phyloP scores from a whole-genome alignment of 805 yeast genomes.

The Scheffersomyces lignosus region DNA sequence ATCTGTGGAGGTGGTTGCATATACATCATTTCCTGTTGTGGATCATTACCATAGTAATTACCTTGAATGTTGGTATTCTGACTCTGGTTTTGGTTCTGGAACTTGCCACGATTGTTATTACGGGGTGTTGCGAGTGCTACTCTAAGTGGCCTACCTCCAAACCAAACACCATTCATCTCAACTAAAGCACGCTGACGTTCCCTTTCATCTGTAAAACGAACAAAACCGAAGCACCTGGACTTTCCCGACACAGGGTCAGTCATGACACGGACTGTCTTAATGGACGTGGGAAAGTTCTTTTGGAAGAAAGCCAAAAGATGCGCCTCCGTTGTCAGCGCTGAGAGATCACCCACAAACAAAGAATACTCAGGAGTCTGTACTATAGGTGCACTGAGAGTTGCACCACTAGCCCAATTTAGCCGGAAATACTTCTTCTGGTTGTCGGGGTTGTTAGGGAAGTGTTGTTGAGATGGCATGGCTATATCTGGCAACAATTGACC shows the following conservation, averaged over 20 bases:
- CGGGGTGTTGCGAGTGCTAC: slow-evolving; percentile 82
- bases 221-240: slow-evolving; percentile 80
- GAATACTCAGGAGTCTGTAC: slow-evolving; percentile 76
- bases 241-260: slow-evolving; percentile 80
- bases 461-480: slow-evolving; percentile 45
- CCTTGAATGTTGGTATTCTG: background rate
- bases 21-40: slow-evolving; percentile 15
- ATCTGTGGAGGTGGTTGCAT: slow-evolving; percentile 13
- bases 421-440: slow-evolving; percentile 63
- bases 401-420: slow-evolving; percentile 83
- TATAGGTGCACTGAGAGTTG: slow-evolving; percentile 69
- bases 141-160: slow-evolving; percentile 73
- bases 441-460: slow-evolving; percentile 41
- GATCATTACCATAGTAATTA: slow-evolving; percentile 1
- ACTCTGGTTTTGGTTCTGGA: background rate
- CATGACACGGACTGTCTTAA: slow-evolving; percentile 82
- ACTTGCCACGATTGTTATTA: slow-evolving; percentile 15
- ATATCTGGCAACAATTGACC: slow-evolving; percentile 64
- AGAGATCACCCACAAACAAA: slow-evolving; percentile 78
- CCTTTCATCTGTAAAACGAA: slow-evolving; percentile 67
- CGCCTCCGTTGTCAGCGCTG: slow-evolving; percentile 79
- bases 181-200: slow-evolving; percentile 67
- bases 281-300: slow-evolving; percentile 57
- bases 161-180: slow-evolving; percentile 80
- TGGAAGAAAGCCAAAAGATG: slow-evolving; percentile 73